phyloP scores from a whole-genome alignment of 164 flowering plant genomes.

The Piper betle region DNA sequence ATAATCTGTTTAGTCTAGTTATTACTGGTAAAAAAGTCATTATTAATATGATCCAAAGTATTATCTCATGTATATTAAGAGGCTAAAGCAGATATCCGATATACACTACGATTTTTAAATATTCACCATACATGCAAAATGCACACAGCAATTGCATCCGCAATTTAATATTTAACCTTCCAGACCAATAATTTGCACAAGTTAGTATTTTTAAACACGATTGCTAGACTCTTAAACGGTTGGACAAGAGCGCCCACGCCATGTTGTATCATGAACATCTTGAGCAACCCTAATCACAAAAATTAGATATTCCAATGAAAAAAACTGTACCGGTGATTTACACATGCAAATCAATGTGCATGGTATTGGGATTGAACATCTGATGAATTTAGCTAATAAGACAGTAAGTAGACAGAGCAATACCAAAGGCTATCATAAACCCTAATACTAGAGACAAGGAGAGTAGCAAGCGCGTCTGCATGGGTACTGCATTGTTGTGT shows the following conservation, averaged over 20 bases:
- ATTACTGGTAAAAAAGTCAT: too few relatives aligned
- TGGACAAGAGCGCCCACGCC: background rate
- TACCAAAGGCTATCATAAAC: background rate
- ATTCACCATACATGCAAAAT: background rate
- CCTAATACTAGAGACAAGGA: slow-evolving; percentile 36
- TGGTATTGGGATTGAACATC: background rate
- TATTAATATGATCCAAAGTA: too few relatives aligned
- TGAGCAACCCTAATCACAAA: background rate
- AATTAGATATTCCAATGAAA: background rate
- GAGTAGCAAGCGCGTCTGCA: slow-evolving; percentile 26
- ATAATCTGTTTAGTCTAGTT: too few relatives aligned
- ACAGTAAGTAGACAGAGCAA: background rate
- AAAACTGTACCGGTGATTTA: background rate
- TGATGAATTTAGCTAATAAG: background rate
- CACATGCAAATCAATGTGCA: too few relatives aligned
- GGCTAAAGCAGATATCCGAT: too few relatives aligned
- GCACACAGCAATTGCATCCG: background rate
- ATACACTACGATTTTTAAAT: too few relatives aligned
- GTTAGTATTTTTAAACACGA: too few relatives aligned
- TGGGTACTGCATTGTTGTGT: slow-evolving; percentile 53
- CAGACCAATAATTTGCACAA: background rate
- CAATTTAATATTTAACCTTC: too few relatives aligned
- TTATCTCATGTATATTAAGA: too few relatives aligned
- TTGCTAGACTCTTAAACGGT: background rate
- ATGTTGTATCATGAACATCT: background rate